phyloP scores from a whole-genome alignment of 208 protist species.

The Acanthamoeba quina region DNA sequence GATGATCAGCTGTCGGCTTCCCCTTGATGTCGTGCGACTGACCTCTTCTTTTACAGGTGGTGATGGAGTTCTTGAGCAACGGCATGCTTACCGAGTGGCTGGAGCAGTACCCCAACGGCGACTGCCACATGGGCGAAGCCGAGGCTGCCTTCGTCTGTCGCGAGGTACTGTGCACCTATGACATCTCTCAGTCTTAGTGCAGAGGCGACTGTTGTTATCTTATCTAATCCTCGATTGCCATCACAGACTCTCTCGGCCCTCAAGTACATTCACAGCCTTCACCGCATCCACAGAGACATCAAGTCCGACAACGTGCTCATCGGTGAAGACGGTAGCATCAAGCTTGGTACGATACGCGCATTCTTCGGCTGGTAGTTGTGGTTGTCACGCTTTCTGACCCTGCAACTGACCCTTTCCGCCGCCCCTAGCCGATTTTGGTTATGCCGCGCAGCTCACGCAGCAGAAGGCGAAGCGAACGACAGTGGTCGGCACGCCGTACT shows the following conservation, averaged over 20 bases:
- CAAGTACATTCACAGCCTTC: slow-evolving; percentile 85
- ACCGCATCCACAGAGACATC: slow-evolving; percentile 92
- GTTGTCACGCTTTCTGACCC: background rate
- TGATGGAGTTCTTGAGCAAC: slow-evolving; percentile 86
- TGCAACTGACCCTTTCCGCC: background rate
- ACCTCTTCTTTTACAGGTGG: slow-evolving; percentile 65
- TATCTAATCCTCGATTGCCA: background rate
- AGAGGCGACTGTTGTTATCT: background rate
- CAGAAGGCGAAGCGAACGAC: slow-evolving; percentile 85
- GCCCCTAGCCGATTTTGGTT: slow-evolving; percentile 88
- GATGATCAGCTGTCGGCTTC: background rate
- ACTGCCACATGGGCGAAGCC: slow-evolving; percentile 78
- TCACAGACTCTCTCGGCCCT: slow-evolving; percentile 81
- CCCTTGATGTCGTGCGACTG: background rate
- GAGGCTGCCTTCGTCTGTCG: slow-evolving; percentile 84
- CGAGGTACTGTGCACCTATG: slow-evolving; percentile 37
- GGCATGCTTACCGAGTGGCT: slow-evolving; percentile 86
- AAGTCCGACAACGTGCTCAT: slow-evolving; percentile 92
- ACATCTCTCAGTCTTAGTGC: background rate
- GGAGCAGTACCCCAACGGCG: slow-evolving; percentile 74
- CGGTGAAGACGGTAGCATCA: slow-evolving; percentile 79
- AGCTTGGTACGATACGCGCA: slow-evolving; percentile 60
- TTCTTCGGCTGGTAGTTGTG: background rate
- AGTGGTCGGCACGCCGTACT: slow-evolving; percentile 87
- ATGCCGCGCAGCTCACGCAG: slow-evolving; percentile 87